Evolutionary conservation across 805 yeast species (phyloP), one percentile per base, ranked within the genome.

Genomic region (Yarrowia porcina): DNA sequence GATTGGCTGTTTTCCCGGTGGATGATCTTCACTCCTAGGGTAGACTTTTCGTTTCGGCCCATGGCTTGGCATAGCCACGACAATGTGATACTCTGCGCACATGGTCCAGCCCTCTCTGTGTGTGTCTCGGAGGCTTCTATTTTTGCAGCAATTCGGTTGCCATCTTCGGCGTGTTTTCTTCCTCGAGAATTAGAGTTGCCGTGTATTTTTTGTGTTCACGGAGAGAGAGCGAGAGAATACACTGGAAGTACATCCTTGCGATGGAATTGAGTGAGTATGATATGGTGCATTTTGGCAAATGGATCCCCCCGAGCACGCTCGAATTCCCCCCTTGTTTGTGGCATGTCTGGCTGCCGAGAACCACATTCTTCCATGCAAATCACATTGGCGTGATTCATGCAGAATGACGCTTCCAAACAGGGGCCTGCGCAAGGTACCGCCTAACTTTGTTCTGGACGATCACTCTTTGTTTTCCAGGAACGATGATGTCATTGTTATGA

Each of bases 401-500:
- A 9, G 32, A 32, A 32, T 32, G 39, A 32, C 56, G 39, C 56
- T 30, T 49, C 56, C 30, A 49, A 49, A 32, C 39, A 49, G 56
- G 56, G 56, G 56, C 39, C 56, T 49, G 39, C 30, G 56, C 56
- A 49, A 49, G 56, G 56, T 49, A 49, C 56, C 36, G 15, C 27
- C 52, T 8, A 45, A 45, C 36, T 32, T 17, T 44, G 23, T 18
- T 27, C 8, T 13, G n/a, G 12, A 18, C 13, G 27, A 25, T 27
- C 33, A 11, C 12, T 28, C 25, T 45, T 45, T 45, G 52, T n/a
- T n/a, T n/a, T n/a, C n/a, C n/a, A n/a, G n/a, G n/a, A n/a, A n/a
- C n/a, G n/a, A n/a, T 45, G 52, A 45, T 45, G 52, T 45, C 52
- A 45, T 44, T 39, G 44, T 39, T 39, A n/a, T n/a, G n/a, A n/a